phyloP scores from a whole-genome alignment of 2,329 filamentous ascomycete genomes.

The Ophiostoma ulmi region DNA sequence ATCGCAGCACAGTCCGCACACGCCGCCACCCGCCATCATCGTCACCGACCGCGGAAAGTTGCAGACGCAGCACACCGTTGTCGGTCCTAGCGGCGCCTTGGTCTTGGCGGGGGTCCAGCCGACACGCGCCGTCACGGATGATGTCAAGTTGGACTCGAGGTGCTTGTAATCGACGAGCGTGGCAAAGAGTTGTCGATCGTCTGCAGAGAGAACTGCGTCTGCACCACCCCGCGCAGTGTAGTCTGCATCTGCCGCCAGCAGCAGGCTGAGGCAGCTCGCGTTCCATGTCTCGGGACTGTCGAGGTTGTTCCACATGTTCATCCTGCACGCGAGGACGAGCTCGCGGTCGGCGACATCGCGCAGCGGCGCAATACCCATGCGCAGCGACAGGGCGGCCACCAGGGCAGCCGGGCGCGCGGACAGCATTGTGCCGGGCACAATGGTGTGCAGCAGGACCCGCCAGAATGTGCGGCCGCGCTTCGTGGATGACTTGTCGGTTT shows the following conservation, averaged over 20 bases:
- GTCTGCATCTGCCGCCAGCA: slow-evolving; percentile 44
- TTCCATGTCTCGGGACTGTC: slow-evolving; percentile 49
- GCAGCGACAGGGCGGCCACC: slow-evolving; percentile 45
- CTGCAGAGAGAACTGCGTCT: slow-evolving; percentile 33
- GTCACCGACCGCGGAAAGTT: slow-evolving; percentile 46
- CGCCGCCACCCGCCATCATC: slow-evolving; percentile 39
- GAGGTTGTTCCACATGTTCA: slow-evolving; percentile 41
- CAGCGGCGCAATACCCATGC: slow-evolving; percentile 43
- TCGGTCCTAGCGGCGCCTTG: slow-evolving; percentile 40
- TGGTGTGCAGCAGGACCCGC: slow-evolving; percentile 44
- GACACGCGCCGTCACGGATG: slow-evolving; percentile 40
- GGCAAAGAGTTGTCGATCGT: slow-evolving; percentile 41
- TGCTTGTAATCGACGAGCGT: slow-evolving; percentile 44
- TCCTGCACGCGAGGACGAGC: slow-evolving; percentile 36
- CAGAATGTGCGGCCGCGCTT: slow-evolving; percentile 41
- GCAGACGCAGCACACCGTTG: slow-evolving; percentile 40
- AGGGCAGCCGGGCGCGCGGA: slow-evolving; percentile 42
- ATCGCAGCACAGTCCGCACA: slow-evolving; percentile 42
- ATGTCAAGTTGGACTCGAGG: slow-evolving; percentile 43
- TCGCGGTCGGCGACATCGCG: slow-evolving; percentile 39
- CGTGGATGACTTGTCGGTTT: slow-evolving; percentile 19
- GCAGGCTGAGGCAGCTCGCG: slow-evolving; percentile 40
- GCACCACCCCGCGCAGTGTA: slow-evolving; percentile 14
- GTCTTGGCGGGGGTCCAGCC: slow-evolving; percentile 45
- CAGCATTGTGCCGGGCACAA: slow-evolving; percentile 46